Percentiles rank a stretch among this genome's conserved stretches.
Conservation (phyloP, 1,284 basidiomycete species). For the Coriolopsis trogii region DNA sequence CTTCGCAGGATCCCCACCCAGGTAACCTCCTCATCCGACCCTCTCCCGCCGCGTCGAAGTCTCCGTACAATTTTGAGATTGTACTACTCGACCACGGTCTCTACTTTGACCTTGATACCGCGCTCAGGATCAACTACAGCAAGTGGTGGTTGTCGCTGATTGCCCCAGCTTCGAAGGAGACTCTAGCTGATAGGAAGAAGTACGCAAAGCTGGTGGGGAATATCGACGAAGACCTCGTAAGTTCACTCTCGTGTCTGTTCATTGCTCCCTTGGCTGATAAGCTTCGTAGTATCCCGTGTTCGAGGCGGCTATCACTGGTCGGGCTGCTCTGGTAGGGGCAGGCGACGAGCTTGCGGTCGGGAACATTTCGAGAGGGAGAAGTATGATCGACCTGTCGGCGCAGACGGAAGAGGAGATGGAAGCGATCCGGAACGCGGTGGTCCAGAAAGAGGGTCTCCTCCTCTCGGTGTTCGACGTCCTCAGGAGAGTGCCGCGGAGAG, state of each 20-base stretch:
- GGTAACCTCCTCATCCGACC: conserved; percentile 92
- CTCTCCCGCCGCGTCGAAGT: conserved; percentile 61
- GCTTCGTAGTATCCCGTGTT: conserved; percentile 73
- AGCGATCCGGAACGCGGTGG: conserved; percentile 78
- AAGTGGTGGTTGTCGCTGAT: conserved; percentile 89
- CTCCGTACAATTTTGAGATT: conserved; percentile 93
- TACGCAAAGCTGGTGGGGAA: conserved; percentile 91
- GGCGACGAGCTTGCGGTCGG: too few species aligned
- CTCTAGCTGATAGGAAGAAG: conserved; percentile 70
- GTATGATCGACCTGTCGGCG: conserved; percentile 74
- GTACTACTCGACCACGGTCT: conserved; percentile 91
- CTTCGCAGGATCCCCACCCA: conserved; percentile 82
- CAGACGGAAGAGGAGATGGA: conserved; percentile 76
- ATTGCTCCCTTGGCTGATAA: background rate
- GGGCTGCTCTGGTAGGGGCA: conserved; percentile 67
- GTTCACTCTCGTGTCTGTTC: conserved; percentile 26
- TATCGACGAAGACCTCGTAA: conserved; percentile 82
- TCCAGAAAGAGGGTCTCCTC: conserved; percentile 80
- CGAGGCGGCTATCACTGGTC: conserved; percentile 86
- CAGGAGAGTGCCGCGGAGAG: conserved; percentile 78
- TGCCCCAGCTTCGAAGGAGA: conserved; percentile 65
- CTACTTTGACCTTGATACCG: conserved; percentile 87
- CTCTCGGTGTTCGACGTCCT: conserved; percentile 85
- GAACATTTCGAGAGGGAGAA: conserved; percentile 60
- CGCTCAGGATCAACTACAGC: conserved; percentile 79